phyloP scores from a whole-genome alignment of 331 rosid genomes.

The Malus hybrid region DNA sequence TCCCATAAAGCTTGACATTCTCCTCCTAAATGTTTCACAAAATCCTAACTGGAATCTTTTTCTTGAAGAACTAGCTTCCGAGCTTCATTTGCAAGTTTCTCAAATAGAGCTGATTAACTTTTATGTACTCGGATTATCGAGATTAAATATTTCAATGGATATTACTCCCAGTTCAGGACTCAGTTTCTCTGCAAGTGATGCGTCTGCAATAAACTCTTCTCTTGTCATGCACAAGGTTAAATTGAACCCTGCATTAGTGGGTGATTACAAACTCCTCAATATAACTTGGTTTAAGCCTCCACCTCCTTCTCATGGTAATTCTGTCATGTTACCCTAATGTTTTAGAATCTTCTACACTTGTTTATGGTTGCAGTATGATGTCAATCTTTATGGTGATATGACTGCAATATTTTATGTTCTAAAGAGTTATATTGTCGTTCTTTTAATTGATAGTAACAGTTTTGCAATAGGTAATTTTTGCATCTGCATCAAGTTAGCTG shows the following conservation, averaged over 20 bases:
- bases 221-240: conserved; percentile 64
- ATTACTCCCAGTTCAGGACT: conserved; percentile 65
- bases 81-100: conserved; percentile 48
- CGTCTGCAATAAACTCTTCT: conserved; percentile 58
- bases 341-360: background rate
- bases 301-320: conserved; percentile 65
- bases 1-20: conserved; percentile 89
- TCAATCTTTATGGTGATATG: background rate
- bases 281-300: conserved; percentile 83
- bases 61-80: conserved; percentile 56
- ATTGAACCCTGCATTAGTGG: conserved; percentile 55
- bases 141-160: conserved; percentile 81
- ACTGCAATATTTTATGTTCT: background rate
- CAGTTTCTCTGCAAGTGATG: conserved; percentile 64
- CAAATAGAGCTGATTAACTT: conserved; percentile 80
- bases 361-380: background rate
- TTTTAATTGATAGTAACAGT: background rate
- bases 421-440: background rate
- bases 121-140: conserved; percentile 51
- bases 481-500: background rate
- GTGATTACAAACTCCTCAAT: conserved; percentile 72
- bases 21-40: conserved; percentile 75
- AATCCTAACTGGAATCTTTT: conserved; percentile 56
- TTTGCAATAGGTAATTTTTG: background rate
- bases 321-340: background rate